Conservation (phyloP, 164 flowering plant genomes). For the Magnolia kwangsiensis region DNA sequence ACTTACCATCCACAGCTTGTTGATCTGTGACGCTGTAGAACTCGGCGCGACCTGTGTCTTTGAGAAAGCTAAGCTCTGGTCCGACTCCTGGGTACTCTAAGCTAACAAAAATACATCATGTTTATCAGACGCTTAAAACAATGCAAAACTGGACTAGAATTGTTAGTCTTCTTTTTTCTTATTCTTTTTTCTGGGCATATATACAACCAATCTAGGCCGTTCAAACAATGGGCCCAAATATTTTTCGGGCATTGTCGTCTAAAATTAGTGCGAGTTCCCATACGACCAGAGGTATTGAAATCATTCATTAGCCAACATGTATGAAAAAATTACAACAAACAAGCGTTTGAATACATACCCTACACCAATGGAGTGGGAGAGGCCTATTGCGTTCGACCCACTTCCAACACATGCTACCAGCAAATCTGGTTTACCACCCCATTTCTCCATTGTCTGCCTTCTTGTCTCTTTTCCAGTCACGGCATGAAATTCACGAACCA, state of each 20-base stretch:
- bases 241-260: neutral
- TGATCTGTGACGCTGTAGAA: constrained; percentile 36
- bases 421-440: constrained; percentile 71
- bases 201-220: neutral
- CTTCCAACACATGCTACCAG: constrained; percentile 59
- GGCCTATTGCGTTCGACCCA: constrained; percentile 69
- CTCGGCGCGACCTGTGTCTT: constrained; percentile 68
- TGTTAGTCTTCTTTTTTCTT: too few relatives aligned
- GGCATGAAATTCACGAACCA: constrained; percentile 62
- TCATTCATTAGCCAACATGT: neutral
- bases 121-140: too few relatives aligned
- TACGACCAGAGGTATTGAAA: too few relatives aligned
- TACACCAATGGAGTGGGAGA: constrained; percentile 54
- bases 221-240: neutral
- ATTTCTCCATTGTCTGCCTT: constrained; percentile 57
- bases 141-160: constrained; percentile 11
- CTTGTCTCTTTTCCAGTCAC: constrained; percentile 66
- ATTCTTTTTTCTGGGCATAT: neutral
- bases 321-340: neutral
- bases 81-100: constrained; percentile 88
- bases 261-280: too few relatives aligned
- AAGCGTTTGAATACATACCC: constrained; percentile 34
- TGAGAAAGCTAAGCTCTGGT: constrained; percentile 80
- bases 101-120: constrained; percentile 20
- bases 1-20: constrained; percentile 16